A percentile compares a stretch with the other conserved stretches of the same genome.
Conservation (phyloP, 2,329 filamentous ascomycete genomes). For the Fusarium pininemorale region DNA sequence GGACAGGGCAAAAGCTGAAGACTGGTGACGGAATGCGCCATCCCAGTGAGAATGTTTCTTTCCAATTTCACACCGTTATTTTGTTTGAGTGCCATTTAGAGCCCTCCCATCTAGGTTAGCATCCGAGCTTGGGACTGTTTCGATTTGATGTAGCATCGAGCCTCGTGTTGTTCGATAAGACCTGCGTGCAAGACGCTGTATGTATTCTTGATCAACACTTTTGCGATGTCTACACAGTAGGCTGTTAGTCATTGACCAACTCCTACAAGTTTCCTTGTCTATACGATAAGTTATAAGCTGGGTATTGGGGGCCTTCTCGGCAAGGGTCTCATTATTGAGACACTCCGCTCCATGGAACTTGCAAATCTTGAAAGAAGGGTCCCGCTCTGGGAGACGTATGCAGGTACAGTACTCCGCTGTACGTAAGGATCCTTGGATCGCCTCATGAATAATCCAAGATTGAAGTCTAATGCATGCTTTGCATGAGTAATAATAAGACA, state of each 20-base stretch:
- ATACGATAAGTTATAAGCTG: not conserved
- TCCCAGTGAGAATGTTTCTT: not conserved
- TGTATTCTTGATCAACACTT: not conserved
- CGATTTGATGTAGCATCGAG: slow-evolving; percentile 1
- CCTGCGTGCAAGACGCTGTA: not conserved
- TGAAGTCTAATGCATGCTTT: not conserved
- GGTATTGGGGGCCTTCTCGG: not conserved
- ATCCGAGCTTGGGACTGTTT: not conserved
- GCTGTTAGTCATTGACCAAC: not conserved
- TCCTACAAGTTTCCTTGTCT: not conserved
- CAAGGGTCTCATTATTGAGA: not conserved
- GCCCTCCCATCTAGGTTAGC: not conserved
- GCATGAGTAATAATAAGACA: not conserved
- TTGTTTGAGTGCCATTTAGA: not conserved
- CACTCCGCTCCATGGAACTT: slow-evolving; percentile 3
- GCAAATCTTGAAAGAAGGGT: slow-evolving; percentile 19
- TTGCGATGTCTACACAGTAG: not conserved
- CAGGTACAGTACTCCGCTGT: slow-evolving; percentile 15
- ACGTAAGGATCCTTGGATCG: not conserved
- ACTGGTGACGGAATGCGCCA: not conserved
- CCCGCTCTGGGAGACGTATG: not conserved
- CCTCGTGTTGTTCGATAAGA: not conserved
- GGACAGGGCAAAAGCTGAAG: slow-evolving; percentile 8
- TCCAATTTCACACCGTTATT: not conserved
- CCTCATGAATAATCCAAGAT: not conserved